These are phyloP conservation scores for Alternaria sp. DNA, from an alignment of 2,329 filamentous ascomycete species.

Conservation along the genomic window DNA sequence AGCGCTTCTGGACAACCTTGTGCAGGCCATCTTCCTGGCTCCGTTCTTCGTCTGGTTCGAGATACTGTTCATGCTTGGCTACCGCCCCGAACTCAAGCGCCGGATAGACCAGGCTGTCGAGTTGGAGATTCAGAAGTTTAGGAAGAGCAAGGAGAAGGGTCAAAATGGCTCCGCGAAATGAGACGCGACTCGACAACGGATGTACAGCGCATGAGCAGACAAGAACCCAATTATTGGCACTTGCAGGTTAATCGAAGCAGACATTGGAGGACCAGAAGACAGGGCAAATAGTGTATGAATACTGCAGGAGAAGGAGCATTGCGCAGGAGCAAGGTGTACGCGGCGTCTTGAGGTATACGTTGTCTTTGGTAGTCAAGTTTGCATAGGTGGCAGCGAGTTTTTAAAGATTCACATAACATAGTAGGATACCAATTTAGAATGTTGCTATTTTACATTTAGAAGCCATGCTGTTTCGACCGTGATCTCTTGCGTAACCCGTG, in stretches of 20 bases:
- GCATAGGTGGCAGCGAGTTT: neutral
- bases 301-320: conserved; percentile 25
- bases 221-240: neutral
- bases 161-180: conserved; percentile 40
- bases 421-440: conserved; percentile 16
- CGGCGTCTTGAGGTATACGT: conserved; percentile 16
- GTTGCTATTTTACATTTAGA: neutral
- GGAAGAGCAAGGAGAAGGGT: conserved; percentile 59
- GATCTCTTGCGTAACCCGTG: neutral
- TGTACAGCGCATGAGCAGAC: neutral
- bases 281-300: conserved; percentile 8
- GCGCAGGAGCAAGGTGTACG: conserved; percentile 31
- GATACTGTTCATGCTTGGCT: conserved; percentile 86
- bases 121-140: conserved; percentile 77
- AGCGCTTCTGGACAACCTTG: conserved; percentile 86
- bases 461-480: no score
- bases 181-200: neutral
- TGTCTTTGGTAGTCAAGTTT: conserved; percentile 3
- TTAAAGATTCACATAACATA: conserved; percentile 1
- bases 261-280: neutral
- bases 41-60: conserved; percentile 98
- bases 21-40: conserved; percentile 90
- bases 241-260: neutral
- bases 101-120: conserved; percentile 79
- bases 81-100: conserved; percentile 83